Base-by-base conservation (phyloP, 2,329 filamentous ascomycete species). In the Fusarium kyushuense region DNA sequence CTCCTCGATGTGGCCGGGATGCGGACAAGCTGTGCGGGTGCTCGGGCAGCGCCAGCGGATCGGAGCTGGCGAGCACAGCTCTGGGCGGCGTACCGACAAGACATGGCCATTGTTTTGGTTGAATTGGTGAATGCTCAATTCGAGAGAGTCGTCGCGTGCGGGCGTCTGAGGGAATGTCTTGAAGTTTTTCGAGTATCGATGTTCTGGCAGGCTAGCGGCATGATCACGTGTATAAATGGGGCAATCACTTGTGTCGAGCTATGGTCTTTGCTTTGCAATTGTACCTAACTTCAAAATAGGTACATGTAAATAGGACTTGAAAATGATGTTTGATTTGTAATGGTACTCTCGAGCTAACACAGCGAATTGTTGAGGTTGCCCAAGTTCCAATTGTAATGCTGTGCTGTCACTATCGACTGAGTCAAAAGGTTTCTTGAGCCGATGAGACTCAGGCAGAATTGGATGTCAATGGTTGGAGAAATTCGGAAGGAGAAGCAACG, bases 1-100 rank as follows among this genome's bases (percentile, higher is more conserved):
- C 96, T 89, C 83, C 92, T 89, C 78, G 88, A 78, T 70, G 80
- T 78, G 41, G 80, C 77, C 57, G 81, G 75, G 71, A 80, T 81
- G 76, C 83, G 83, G 74, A 79, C 63, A 58, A 76, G 73, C 79
- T 84, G 79, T 83, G 82, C 78, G 57, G 85, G 82, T 69, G 80
- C 78, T 74, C 84, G 81, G 70, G 84, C 67, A 52, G 82, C 77
- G 71, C 77, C 72, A 65, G 80, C 77, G 66, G 84, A 80, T 76
- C 87, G 86, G 72, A 90, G 80, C 77, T 89, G 86, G 73, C 87
- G 86, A 72, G 86, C 85, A 82, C 87, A 90, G 85, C 84, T 85
- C 80, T 87, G 87, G 73, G 86, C 88, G 77, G 86, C 87, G 78
- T 84, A 86, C 79, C 88, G 84, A 79, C 86, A 89, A 72, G 88